phyloP scores from a whole-genome alignment of 2,329 filamentous ascomycete genomes.

The Camptophora hylomeconis region DNA sequence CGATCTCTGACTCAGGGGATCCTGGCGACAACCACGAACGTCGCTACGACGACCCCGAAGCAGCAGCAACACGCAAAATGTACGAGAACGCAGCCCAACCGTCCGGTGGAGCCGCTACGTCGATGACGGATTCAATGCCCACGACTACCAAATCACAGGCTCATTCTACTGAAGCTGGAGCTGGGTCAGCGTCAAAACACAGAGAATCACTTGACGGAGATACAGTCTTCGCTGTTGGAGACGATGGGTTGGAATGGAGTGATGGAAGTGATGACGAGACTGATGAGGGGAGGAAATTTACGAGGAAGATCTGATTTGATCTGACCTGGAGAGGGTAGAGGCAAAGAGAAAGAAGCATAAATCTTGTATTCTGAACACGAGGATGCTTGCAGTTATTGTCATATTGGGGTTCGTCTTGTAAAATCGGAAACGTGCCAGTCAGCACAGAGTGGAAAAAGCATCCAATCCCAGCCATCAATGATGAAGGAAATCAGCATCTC shows the following conservation, averaged over 20 bases:
- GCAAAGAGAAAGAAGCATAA: too few relatives aligned
- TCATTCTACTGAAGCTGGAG: slow-evolving; percentile 26
- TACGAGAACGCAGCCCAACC: slow-evolving; percentile 11
- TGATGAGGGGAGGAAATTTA: slow-evolving; percentile 35
- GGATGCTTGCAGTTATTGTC: too few relatives aligned
- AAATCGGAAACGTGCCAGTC: too few relatives aligned
- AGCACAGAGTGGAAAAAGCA: too few relatives aligned
- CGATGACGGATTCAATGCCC: slow-evolving; percentile 17
- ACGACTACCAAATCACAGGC: slow-evolving; percentile 24
- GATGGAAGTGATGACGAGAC: slow-evolving; percentile 54
- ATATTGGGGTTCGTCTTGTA: too few relatives aligned
- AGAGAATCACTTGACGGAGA: slow-evolving; percentile 66
- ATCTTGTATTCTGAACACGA: too few relatives aligned
- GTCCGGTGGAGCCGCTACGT: slow-evolving; percentile 9
- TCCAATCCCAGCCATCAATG: too few relatives aligned
- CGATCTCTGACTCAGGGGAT: slow-evolving; percentile 57
- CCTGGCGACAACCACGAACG: too few relatives aligned
- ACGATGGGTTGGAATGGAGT: slow-evolving; percentile 74
- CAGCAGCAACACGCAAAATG: slow-evolving; percentile 23
- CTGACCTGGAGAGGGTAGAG: too few relatives aligned
- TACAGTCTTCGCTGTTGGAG: slow-evolving; percentile 87
- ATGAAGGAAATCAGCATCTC: too few relatives aligned
- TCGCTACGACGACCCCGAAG: slow-evolving; percentile 20
- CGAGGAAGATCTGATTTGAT: slow-evolving; percentile 6
- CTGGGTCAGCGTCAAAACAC: too few relatives aligned